Conservation (phyloP, 306 rosid species). For the Prunus fruticosa region DNA sequence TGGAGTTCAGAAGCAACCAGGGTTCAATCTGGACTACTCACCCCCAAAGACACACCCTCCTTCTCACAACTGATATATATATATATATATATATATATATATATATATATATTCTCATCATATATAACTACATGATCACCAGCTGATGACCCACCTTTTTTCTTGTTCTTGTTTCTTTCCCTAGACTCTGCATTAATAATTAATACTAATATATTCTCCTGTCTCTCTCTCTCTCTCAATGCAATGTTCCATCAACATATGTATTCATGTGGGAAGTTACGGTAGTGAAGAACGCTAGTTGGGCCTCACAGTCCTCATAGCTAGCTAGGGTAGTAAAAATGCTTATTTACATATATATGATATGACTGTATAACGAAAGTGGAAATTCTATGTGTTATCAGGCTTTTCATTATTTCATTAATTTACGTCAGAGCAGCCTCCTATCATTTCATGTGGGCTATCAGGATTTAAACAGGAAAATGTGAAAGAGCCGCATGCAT, state of each 20-base stretch:
- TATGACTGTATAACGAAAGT: background rate
- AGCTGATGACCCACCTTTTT: background rate
- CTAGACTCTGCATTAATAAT: background rate
- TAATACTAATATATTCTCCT: background rate
- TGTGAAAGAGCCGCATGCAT: background rate
- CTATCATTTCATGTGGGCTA: background rate
- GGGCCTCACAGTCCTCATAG: background rate
- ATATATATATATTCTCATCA: slow-evolving; percentile 8
- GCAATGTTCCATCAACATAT: background rate
- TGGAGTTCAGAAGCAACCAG: slow-evolving; percentile 47
- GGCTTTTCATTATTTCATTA: background rate
- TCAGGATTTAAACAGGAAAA: background rate
- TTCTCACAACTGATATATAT: slow-evolving; percentile 53
- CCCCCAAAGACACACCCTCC: slow-evolving; percentile 90
- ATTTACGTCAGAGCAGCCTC: background rate
- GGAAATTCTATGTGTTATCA: background rate
- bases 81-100: too few species aligned
- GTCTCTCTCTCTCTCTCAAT: background rate
- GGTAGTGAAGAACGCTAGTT: background rate
- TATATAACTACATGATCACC: background rate
- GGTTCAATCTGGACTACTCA: slow-evolving; percentile 60
- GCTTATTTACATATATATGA: background rate
- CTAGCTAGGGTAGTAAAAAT: background rate
- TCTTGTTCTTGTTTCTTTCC: background rate
- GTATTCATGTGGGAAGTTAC: background rate